Evolutionary conservation across 129 eudicot species (phyloP).

Genomic region (Helichrysum umbraculigerum): DNA sequence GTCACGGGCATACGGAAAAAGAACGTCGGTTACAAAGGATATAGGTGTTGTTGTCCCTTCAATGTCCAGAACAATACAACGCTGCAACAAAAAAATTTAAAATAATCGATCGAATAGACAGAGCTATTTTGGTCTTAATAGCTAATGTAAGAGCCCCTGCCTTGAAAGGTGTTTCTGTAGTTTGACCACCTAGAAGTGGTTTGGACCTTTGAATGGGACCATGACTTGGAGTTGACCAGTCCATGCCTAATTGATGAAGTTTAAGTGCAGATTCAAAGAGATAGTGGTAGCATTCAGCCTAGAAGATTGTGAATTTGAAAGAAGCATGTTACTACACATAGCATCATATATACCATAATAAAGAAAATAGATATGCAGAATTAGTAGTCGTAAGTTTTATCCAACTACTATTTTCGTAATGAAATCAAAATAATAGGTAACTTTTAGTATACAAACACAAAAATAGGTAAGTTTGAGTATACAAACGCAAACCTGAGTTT

Average conservation of each 20-base stretch:
- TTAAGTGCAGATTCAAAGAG: conserved; percentile 97
- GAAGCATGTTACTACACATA: conserved; percentile 11
- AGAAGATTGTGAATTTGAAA: conserved; percentile 25
- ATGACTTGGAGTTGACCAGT: conserved; percentile 88
- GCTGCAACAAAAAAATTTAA: conserved; percentile 44
- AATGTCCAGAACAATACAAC: conserved; percentile 89
- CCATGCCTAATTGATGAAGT: conserved; percentile 93
- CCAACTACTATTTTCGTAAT: not conserved
- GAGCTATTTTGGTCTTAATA: conserved; percentile 29
- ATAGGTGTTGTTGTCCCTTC: conserved; percentile 99
- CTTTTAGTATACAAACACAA: not conserved
- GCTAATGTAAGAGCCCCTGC: conserved; percentile 35
- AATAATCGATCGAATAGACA: conserved; percentile 30
- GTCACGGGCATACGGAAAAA: conserved; percentile 92
- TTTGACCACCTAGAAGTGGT: conserved; percentile 33
- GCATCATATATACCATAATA: not conserved
- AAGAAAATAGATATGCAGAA: not conserved
- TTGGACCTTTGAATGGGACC: conserved; percentile 61
- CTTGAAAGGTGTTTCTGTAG: conserved; percentile 37
- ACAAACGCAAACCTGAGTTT: conserved; percentile 72
- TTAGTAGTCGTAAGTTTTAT: not conserved
- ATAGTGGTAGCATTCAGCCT: conserved; percentile 99
- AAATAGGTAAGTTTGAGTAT: not conserved
- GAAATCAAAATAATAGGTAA: not conserved
- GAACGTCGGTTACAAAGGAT: conserved; percentile 91